phyloP scores from a whole-genome alignment of 306 rosid species.

The Benincasa hispida region DNA sequence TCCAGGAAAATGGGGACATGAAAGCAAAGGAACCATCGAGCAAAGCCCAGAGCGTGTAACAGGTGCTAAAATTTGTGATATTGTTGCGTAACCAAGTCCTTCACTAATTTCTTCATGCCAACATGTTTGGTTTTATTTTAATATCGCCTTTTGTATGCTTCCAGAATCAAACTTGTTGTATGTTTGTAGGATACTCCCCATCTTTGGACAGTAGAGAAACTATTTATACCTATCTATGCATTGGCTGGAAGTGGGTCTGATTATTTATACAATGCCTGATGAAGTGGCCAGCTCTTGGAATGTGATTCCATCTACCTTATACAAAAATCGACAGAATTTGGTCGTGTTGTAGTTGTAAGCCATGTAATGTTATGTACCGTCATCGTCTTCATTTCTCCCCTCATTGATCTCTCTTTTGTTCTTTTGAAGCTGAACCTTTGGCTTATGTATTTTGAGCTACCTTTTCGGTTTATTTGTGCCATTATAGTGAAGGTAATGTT shows the following conservation, averaged over 20 bases:
- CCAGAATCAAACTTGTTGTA: not conserved
- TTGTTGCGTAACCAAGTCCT: not conserved
- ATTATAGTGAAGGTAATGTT: not conserved
- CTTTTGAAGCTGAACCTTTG: not conserved
- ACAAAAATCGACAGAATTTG: constrained; percentile 24
- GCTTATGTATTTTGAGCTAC: constrained; percentile 3
- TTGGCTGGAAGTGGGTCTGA: constrained; percentile 30
- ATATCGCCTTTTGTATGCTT: not conserved
- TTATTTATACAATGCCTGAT: constrained; percentile 21
- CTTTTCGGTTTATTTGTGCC: not conserved
- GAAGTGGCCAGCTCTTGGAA: constrained; percentile 17
- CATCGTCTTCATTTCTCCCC: not conserved
- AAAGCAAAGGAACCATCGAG: constrained; percentile 58
- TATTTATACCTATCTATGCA: constrained; percentile 33
- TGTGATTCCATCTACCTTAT: constrained; percentile 18
- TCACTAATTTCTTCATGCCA: not conserved
- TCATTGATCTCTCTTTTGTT: not conserved
- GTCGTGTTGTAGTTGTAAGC: constrained; percentile 10
- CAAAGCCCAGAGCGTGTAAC: constrained; percentile 73
- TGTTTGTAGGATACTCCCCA: not conserved
- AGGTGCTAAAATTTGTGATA: not conserved
- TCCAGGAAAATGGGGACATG: constrained; percentile 61
- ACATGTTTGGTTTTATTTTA: not conserved
- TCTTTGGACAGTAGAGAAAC: constrained; percentile 22
- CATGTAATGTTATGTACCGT: not conserved